Conservation (phyloP, 495 filamentous ascomycete genomes). For the Jackrogersella minutella region DNA sequence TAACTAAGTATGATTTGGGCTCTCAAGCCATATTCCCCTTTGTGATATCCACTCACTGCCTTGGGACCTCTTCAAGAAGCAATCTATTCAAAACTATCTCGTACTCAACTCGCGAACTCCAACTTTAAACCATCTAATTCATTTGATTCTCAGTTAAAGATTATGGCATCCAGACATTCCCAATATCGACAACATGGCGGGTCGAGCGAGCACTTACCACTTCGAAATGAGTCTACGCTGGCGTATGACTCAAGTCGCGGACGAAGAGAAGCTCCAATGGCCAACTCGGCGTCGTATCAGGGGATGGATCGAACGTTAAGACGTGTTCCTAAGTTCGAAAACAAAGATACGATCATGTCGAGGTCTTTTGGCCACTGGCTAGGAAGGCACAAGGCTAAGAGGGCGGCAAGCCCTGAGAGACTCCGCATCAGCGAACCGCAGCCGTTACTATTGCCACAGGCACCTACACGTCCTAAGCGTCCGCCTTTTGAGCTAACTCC, state of each 20-base stretch:
- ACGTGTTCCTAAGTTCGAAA: constrained; percentile 3
- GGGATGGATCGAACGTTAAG: neutral
- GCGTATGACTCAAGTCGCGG: constrained; percentile 19
- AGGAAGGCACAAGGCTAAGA: constrained; percentile 11
- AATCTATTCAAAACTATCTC: neutral
- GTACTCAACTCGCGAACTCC: neutral
- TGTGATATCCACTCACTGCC: neutral
- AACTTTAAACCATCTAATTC: neutral
- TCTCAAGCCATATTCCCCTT: neutral
- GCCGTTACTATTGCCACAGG: neutral
- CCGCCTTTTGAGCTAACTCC: neutral
- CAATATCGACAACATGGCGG: neutral
- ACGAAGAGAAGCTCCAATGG: neutral
- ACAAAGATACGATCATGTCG: neutral
- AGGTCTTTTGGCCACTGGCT: constrained; percentile 22
- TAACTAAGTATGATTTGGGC: no score
- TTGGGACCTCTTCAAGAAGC: neutral
- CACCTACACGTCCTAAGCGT: neutral
- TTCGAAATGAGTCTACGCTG: constrained; percentile 24
- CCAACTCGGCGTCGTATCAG: neutral
- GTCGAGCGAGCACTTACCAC: neutral
- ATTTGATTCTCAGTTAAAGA: no score
- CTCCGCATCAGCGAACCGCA: constrained; percentile 13
- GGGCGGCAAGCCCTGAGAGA: neutral
- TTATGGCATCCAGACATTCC: constrained; percentile 22